phyloP scores from a whole-genome alignment of 192 early-diverging fungal genomes.

The Bifiguratus adelaidae region DNA sequence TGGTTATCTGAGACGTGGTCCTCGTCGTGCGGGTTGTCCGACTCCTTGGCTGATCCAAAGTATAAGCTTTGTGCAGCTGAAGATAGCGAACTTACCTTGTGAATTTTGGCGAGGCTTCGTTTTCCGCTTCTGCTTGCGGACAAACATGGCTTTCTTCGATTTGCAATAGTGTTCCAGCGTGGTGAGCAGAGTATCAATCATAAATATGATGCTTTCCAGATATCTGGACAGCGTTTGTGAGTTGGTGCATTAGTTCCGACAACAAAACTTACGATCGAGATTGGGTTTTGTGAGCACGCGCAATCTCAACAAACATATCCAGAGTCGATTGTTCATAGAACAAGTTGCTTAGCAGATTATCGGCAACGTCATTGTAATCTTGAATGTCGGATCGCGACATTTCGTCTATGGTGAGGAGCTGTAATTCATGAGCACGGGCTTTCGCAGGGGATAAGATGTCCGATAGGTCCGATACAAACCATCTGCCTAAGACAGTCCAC shows the following conservation, averaged over 20 bases:
- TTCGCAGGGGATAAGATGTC: not conserved
- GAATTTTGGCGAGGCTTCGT: no score
- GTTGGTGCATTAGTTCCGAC: not conserved
- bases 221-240: conserved; percentile 25
- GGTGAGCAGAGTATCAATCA: conserved; percentile 48
- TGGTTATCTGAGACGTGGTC: no score
- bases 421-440: not conserved
- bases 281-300: conserved; percentile 32
- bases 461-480: no score
- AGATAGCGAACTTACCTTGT: no score
- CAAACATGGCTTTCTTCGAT: conserved; percentile 34
- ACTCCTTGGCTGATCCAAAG: not conserved
- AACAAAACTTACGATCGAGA: conserved; percentile 19
- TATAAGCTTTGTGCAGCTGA: no score
- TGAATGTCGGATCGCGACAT: conserved; percentile 39
- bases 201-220: conserved; percentile 36
- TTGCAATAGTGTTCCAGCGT: conserved; percentile 50
- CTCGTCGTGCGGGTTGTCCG: not conserved
- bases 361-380: conserved; percentile 41
- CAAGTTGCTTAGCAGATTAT: conserved; percentile 56
- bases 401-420: conserved; percentile 35
- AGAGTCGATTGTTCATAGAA: conserved; percentile 55
- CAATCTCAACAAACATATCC: conserved; percentile 44
- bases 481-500: conserved; percentile 55
- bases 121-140: conserved; percentile 26